phyloP scores from a whole-genome alignment of 805 yeast genomes.

The Saccharomycopsis oosterbeekiorum region DNA sequence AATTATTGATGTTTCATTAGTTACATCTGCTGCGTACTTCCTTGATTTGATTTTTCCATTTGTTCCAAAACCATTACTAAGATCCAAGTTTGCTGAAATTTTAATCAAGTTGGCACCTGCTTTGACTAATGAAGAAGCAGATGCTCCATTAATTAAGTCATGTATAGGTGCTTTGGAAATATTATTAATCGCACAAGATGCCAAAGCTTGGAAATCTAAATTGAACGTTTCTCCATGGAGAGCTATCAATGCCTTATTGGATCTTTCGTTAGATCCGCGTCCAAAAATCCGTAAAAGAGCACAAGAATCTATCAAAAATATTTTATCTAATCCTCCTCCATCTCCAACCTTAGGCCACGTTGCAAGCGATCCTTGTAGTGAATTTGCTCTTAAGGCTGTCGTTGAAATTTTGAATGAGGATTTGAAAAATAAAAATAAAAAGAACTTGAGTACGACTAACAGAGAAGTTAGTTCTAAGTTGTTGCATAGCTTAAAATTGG shows the following conservation, averaged over 20 bases:
- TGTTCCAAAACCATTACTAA: conserved; percentile 58
- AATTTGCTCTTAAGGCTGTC: conserved; percentile 50
- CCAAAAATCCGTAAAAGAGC: conserved; percentile 96
- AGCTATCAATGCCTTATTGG: conserved; percentile 69
- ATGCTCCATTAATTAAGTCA: conserved; percentile 74
- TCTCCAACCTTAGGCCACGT: conserved; percentile 71
- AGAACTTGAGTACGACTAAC: not conserved
- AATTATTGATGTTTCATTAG: conserved; percentile 50
- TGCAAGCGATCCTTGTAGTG: conserved; percentile 62
- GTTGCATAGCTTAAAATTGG: conserved; percentile 70
- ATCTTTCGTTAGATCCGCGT: conserved; percentile 73
- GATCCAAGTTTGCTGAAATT: conserved; percentile 67
- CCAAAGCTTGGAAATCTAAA: conserved; percentile 59
- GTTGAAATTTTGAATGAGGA: conserved; percentile 32
- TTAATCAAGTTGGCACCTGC: conserved; percentile 75
- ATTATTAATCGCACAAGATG: conserved; percentile 69
- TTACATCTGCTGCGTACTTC: conserved; percentile 69
- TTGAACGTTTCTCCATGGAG: conserved; percentile 57
- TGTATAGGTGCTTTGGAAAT: conserved; percentile 80
- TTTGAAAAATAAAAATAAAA: conserved; percentile 25
- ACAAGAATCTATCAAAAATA: conserved; percentile 66
- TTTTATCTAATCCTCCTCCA: conserved; percentile 60
- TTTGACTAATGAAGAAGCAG: conserved; percentile 55
- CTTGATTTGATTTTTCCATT: conserved; percentile 71
- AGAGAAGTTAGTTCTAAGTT: conserved; percentile 31